Base-by-base conservation (phyloP, 208 protist genomes). In the Tritrichomonas foetus region DNA sequence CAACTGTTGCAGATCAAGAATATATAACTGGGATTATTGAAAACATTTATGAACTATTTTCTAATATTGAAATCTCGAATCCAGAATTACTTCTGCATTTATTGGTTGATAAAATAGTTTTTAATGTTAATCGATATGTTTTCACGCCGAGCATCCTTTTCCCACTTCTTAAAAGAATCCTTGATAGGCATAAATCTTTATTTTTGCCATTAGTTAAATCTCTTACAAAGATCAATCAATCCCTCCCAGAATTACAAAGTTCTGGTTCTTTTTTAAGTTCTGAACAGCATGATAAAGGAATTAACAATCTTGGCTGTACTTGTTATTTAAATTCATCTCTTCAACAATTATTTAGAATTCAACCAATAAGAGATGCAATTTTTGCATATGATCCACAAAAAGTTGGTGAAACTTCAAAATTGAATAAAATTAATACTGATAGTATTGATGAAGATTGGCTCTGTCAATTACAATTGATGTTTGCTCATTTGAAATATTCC, bases 261-360 rank as follows among this genome's bases (percentile, higher is more conserved):
- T 53, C 1, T 20, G 33, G 39, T 27, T 39, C 16, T 22, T 61
- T 22, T 16, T 22, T 61, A 16, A 5, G 11, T 22, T 5, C 5
- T 16, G 50, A 82, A 30, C 5, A 16, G 16, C 44, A 3, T 47
- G 41, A 47, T 3, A 25, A 47, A n/a, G 78, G 78, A 0, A 22
- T 89, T 0, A 53, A 89, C 27, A 89, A 89, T n/a, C 33, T 89
- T 41, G 78, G 78, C 33, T 89, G 41, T n/a, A 89, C 78, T 20
- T 89, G 78, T 39, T 89, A 89, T 89, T 57, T 89, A 9, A 89
- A 89, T 36, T 53, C 78, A 5, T 57, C 47, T 22, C 1, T 89
- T 33, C 78, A 89, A 50, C 78, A 89, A 57, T 33, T 89, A 27
- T 89, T 89, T 49, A 25, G 47, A n/a, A 36, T 89, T 9, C n/a